Base-by-base conservation (phyloP, 2,329 filamentous ascomycete genomes). In the Phialemonium atrogriseum region DNA sequence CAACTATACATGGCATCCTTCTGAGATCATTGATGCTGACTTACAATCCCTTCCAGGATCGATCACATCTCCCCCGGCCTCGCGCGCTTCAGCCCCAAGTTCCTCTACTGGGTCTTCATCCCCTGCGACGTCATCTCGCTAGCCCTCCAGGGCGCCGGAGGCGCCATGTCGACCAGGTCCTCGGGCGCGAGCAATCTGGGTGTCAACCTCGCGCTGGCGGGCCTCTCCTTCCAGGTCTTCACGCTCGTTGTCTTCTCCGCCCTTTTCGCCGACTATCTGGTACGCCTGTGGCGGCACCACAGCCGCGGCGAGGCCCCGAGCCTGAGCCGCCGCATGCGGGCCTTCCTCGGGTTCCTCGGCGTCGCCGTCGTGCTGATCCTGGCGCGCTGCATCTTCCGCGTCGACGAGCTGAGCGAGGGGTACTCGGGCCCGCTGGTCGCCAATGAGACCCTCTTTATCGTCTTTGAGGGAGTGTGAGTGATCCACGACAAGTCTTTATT, bases 371-470 rank as follows among this genome's bases (percentile, higher is more conserved):
- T 77, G 4, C 62, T 66, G 23, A 73, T 79, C 40, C 61, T 77
- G 24, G 63, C 64, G 12, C 58, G 76, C 7, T 75, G 68, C 31
- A 62, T 68, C 13, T 81, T 75, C 45, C 63, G 76, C 14, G 64
- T 77, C 14, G 68, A 64, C 0, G 75, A 80, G 52, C 49, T 80
- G 37, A 65, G 63, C 35, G 58, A 70, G 15, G 74, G 75, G 3
- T 80, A 72, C 56, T 43, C 34, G 1, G 73, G 71, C 1, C 45
- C 53, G 10, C 45, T 79, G 40, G 66, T 75, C 27, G 48, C 47
- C 25, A 50, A 70, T 17, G 52, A 73, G 46, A 42, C 47, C 1
- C 44, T 64, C 5, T 72, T 71, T 39, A 66, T 71, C 36, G 59
- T 47, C 1, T 46, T 72, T 4, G 68, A 72, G 48, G 63, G 63